phyloP scores from a whole-genome alignment of 1,139 yeast species.

The Suhomyces chickasaworum region DNA sequence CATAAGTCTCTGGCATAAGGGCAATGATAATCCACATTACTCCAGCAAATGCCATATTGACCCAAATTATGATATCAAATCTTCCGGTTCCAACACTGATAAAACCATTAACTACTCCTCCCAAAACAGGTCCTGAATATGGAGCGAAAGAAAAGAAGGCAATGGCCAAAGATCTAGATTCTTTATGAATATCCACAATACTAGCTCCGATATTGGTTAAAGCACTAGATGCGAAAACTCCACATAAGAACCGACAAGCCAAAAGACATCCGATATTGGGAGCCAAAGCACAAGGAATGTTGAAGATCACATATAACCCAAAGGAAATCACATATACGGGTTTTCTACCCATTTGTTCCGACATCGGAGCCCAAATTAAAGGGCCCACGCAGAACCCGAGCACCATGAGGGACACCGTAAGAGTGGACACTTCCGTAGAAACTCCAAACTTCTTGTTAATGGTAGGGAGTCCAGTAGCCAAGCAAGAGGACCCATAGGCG shows the following conservation, averaged over 20 bases:
- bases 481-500: constrained; percentile 87
- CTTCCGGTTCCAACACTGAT: constrained; percentile 69
- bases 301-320: constrained; percentile 72
- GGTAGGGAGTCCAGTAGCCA: constrained; percentile 78
- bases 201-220: constrained; percentile 88
- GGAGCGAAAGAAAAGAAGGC: constrained; percentile 93
- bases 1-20: constrained; percentile 83
- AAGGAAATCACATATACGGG: constrained; percentile 81
- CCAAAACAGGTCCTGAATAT: constrained; percentile 88
- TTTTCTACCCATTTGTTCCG: constrained; percentile 84
- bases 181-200: constrained; percentile 79
- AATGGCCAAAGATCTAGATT: constrained; percentile 84
- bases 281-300: constrained; percentile 86
- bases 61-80: constrained; percentile 79
- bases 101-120: constrained; percentile 89
- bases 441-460: constrained; percentile 67
- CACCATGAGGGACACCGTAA: constrained; percentile 85
- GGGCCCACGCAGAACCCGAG: constrained; percentile 89
- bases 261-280: constrained; percentile 80
- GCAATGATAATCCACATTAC: constrained; percentile 68
- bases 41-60: constrained; percentile 90
- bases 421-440: constrained; percentile 72
- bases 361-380: constrained; percentile 83
- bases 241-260: constrained; percentile 82
- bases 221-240: constrained; percentile 84